Evolutionary conservation across 306 rosid species (phyloP).

Genomic region (Morella rubra): DNA sequence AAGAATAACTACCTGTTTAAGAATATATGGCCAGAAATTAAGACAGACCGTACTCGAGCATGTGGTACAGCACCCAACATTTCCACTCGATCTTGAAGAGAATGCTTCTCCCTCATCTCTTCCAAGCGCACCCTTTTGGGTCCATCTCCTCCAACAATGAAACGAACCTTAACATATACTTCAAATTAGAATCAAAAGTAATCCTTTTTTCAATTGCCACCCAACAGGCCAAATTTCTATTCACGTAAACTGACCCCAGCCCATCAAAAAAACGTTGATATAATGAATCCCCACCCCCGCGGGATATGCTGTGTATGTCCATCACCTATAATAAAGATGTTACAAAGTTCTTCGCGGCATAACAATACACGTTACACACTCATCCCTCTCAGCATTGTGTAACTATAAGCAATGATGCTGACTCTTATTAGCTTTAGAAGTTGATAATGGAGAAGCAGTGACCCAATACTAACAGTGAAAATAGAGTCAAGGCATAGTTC

Average conservation of each 20-base stretch:
- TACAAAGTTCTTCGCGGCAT: no score
- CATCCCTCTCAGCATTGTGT: background rate
- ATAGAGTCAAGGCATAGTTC: background rate
- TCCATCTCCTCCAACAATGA: slow-evolving; percentile 91
- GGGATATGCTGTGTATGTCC: no score
- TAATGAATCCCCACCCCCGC: background rate
- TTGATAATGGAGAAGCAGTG: background rate
- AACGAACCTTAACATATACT: slow-evolving; percentile 64
- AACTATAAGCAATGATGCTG: background rate
- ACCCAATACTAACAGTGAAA: background rate
- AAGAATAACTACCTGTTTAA: slow-evolving; percentile 61
- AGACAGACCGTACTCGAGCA: slow-evolving; percentile 72
- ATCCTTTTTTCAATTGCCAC: background rate
- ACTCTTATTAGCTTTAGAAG: background rate
- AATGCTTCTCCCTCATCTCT: slow-evolving; percentile 94
- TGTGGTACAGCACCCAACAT: slow-evolving; percentile 93
- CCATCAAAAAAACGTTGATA: background rate
- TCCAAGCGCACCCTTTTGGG: slow-evolving; percentile 92
- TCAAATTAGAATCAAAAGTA: background rate
- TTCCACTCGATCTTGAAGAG: slow-evolving; percentile 93
- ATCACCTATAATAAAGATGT: no score
- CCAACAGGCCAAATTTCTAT: background rate
- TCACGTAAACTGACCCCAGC: background rate
- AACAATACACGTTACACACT: background rate
- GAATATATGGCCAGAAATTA: slow-evolving; percentile 83